These are phyloP conservation scores for Leccinum fallax DNA, from an alignment of 1,284 basidiomycete species.

Conservation along the genomic window DNA sequence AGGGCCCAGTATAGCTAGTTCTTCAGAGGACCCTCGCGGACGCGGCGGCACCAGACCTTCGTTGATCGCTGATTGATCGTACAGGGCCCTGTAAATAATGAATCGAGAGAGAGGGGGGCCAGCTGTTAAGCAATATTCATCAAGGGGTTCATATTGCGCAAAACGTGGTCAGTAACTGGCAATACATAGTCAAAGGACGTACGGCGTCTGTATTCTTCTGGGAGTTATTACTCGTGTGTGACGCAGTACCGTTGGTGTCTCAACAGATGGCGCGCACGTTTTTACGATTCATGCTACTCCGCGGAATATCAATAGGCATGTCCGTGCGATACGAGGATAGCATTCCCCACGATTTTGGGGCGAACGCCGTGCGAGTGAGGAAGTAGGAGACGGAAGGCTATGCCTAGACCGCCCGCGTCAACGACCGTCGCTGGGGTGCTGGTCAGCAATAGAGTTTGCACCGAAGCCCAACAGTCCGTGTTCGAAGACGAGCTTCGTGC, in stretches of 20 bases:
- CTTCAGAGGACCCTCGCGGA: slow-evolving; percentile 19
- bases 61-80: slow-evolving; percentile 21
- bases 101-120: background rate
- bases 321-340: slow-evolving; percentile 4
- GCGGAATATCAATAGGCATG: background rate
- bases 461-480: background rate
- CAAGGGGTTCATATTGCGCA: background rate
- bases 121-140: background rate
- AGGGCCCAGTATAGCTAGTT: slow-evolving; percentile 12
- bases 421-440: slow-evolving; percentile 22
- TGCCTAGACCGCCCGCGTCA: background rate
- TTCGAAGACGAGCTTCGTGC: background rate
- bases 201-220: slow-evolving; percentile 10
- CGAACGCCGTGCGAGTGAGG: slow-evolving; percentile 4
- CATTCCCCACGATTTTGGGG: slow-evolving; percentile 7
- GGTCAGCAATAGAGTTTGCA: slow-evolving; percentile 14
- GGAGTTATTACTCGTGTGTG: background rate
- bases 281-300: slow-evolving; percentile 1
- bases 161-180: background rate
- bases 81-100: background rate
- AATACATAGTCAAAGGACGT: background rate
- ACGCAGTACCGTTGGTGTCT: background rate
- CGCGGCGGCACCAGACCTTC: slow-evolving; percentile 1
- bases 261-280: background rate
- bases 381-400: slow-evolving; percentile 7